These are phyloP conservation scores for Austroboletus niveus DNA, from an alignment of 1,284 basidiomycete species.

Conservation along the genomic window DNA sequence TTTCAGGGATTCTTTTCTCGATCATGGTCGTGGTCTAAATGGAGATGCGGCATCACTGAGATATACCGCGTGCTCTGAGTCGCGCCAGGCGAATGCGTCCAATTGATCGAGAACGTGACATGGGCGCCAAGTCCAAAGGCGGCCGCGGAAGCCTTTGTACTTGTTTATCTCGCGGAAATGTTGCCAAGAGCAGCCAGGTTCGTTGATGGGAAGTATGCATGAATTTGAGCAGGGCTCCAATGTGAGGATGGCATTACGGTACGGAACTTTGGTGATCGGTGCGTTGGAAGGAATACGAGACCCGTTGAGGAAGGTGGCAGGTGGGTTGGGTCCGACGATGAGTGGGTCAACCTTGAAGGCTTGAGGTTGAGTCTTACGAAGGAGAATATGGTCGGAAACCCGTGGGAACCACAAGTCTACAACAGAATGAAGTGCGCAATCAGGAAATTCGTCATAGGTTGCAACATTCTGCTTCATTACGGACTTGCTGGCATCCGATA, in stretches of 20 bases:
- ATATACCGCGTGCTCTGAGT: constrained; percentile 27
- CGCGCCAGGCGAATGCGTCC: constrained; percentile 29
- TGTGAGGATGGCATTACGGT: constrained; percentile 15
- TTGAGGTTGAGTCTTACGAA: constrained; percentile 2
- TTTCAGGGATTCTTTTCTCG: no score
- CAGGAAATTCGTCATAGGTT: no score
- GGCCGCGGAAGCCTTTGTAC: constrained; percentile 5
- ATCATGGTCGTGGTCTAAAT: constrained; percentile 3
- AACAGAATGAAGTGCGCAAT: no score
- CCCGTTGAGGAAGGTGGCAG: constrained; percentile 11
- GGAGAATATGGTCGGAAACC: constrained; percentile 23
- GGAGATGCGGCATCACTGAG: constrained; percentile 24
- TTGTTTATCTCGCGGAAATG: constrained; percentile 9
- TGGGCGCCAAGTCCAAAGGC: constrained; percentile 21
- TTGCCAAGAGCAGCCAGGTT: constrained; percentile 19
- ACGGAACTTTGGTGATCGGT: constrained; percentile 2
- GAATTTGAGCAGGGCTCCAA: constrained; percentile 9
- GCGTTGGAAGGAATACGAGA: constrained; percentile 18
- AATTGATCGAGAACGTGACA: constrained; percentile 29
- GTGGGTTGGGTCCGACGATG: constrained; percentile 8
- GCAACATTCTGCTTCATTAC: no score
- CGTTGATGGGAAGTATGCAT: constrained; percentile 7
- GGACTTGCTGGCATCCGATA: no score
- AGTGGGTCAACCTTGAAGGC: constrained; percentile 19
- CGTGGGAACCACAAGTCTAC: neutral